A percentile compares a stretch with the other conserved stretches of the same genome.
phyloP scores from a whole-genome alignment of 2,329 filamentous ascomycete genomes.

The Cladosporium cucumerinum region DNA sequence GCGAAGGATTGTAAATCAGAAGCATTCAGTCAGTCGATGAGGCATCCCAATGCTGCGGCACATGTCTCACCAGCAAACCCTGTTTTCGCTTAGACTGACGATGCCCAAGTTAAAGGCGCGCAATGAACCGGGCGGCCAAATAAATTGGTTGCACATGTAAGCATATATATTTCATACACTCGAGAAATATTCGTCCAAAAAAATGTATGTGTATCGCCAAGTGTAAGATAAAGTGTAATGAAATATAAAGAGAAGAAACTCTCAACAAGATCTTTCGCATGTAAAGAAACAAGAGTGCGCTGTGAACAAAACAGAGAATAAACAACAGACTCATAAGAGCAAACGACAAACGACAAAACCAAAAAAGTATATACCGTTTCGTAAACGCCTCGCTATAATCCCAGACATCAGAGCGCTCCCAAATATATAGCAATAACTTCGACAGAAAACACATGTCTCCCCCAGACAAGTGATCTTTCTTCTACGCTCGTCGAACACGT shows the following conservation, averaged over 20 bases:
- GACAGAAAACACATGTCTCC: neutral
- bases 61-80: neutral
- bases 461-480: neutral
- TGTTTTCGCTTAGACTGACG: neutral
- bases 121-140: neutral
- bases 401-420: neutral
- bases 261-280: neutral
- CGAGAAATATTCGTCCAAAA: neutral
- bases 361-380: neutral
- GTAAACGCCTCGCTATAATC: conserved; percentile 8
- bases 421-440: neutral
- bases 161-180: neutral
- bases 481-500: neutral
- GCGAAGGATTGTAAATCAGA: neutral
- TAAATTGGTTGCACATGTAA: neutral
- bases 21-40: neutral
- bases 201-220: neutral
- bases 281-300: no score
- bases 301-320: neutral
- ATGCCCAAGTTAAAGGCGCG: neutral
- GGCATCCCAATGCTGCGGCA: neutral
- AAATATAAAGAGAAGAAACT: neutral
- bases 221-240: neutral
- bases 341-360: neutral
- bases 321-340: neutral